Base-by-base conservation (phyloP, 106 monocot genomes). In the Posidonia australis region DNA sequence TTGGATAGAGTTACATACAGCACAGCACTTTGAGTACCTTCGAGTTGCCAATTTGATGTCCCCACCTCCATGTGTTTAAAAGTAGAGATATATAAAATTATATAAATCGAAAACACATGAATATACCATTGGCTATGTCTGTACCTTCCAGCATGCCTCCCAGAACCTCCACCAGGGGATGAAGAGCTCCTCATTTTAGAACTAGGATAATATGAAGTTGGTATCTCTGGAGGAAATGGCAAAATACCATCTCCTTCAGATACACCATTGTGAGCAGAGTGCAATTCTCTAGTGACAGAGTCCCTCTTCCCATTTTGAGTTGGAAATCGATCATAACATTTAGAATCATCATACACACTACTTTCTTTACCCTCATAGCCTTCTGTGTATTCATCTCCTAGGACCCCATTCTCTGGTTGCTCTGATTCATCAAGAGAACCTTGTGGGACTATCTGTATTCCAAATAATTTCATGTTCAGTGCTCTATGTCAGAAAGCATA, bases 361-460 rank as follows among this genome's bases (percentile, higher is more conserved):
- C 46, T 74, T 47, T 78, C 78, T 62, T 77, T 62, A 75, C 52
- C 42, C 53, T 76, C 72, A 72, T 57, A 46, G 11, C 46, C 43
- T 60, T 28, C 79, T 56, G 52, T 77, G 18, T 28, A 44, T 58
- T 62, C 24, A 32, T 73, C 63, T 58, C 64, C 73, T 51, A 18
- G 47, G 18, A 58, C 44, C 71, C 76, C 78, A 70, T 54, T 81
- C 57, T 72, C 79, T 51, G 76, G 26, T 74, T 72, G 71, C 53
- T 44, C 68, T 43, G 77, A 63, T 54, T 82, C 82, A 73, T 80
- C 84, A 31, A 63, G 27, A 51, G 64, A 65, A 66, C 69, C 85
- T 70, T 83, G 85, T 49, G 70, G 62, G 44, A 81, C 78, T 71
- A 92, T 88, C 92, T 92, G 74, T 13, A 23, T 42, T 54, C 59